Conservation (phyloP, 2,329 filamentous ascomycete genomes). For the Magnaporthiopsis incrustans region DNA sequence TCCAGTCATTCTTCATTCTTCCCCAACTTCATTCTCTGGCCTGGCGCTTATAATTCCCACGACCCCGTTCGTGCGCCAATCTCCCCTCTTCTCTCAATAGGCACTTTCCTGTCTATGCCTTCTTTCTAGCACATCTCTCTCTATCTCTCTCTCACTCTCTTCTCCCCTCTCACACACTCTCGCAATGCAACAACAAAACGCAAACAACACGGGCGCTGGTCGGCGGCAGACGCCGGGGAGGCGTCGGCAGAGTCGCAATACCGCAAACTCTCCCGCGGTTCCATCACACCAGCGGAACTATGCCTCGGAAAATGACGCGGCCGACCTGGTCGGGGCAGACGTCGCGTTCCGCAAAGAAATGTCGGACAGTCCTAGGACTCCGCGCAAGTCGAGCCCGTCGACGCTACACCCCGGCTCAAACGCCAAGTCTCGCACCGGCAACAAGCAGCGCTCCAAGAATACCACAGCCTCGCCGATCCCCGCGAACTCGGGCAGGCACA, state of each 20-base stretch:
- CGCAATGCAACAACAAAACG: conserved; percentile 25
- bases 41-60: conserved; percentile 6
- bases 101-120: too few species aligned
- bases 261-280: conserved; percentile 24
- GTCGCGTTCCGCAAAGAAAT: conserved; percentile 27
- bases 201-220: conserved; percentile 15
- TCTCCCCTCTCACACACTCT: too few species aligned
- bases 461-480: conserved; percentile 33
- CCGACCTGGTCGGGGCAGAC: conserved; percentile 22
- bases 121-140: conserved; percentile 1
- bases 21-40: conserved; percentile 1
- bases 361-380: conserved; percentile 29
- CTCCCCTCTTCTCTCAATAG: too few species aligned
- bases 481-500: conserved; percentile 32
- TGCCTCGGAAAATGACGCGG: conserved; percentile 47
- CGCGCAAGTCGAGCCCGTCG: conserved; percentile 29
- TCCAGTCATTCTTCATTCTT: background rate
- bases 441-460: conserved; percentile 23
- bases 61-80: background rate
- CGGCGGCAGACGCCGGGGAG: conserved; percentile 29
- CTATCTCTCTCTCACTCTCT: too few species aligned
- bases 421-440: conserved; percentile 19
- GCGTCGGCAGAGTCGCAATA: conserved; percentile 31
- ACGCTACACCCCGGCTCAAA: conserved; percentile 18
- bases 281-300: conserved; percentile 39